phyloP scores from a whole-genome alignment of 805 yeast species.

The Saccharomycopsis malanga region DNA sequence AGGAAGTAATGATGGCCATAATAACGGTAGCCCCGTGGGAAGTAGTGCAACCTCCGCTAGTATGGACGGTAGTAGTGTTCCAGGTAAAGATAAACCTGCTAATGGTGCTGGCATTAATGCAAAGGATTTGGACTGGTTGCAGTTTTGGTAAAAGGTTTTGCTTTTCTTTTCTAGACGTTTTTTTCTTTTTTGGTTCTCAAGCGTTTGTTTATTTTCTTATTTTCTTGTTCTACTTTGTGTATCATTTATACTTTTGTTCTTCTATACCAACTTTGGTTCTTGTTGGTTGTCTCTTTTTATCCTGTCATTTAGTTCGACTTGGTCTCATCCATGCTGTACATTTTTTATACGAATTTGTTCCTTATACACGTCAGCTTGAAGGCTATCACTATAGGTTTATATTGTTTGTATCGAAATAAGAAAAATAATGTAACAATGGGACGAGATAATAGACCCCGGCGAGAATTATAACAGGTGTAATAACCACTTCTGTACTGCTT shows the following conservation, averaged over 20 bases:
- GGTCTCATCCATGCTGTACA: too few species aligned
- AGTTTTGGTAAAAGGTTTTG: slow-evolving; percentile 3
- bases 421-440: too few species aligned
- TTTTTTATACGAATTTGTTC: too few species aligned
- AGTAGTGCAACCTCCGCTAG: neutral
- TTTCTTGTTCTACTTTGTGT: neutral
- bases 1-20: neutral
- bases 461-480: too few species aligned
- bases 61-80: neutral
- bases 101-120: slow-evolving; percentile 2
- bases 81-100: neutral
- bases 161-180: neutral
- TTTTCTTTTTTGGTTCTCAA: neutral
- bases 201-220: neutral
- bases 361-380: too few species aligned
- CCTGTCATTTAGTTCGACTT: too few species aligned
- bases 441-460: too few species aligned
- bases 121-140: slow-evolving; percentile 19
- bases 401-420: too few species aligned
- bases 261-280: neutral
- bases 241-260: too few species aligned
- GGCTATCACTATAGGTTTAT: too few species aligned
- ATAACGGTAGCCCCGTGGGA: neutral
- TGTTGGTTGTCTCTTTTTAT: too few species aligned
- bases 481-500: too few species aligned